Evolutionary conservation across 805 yeast genomes (phyloP).

Genomic region (Cyberlindnera subsufficiens): DNA sequence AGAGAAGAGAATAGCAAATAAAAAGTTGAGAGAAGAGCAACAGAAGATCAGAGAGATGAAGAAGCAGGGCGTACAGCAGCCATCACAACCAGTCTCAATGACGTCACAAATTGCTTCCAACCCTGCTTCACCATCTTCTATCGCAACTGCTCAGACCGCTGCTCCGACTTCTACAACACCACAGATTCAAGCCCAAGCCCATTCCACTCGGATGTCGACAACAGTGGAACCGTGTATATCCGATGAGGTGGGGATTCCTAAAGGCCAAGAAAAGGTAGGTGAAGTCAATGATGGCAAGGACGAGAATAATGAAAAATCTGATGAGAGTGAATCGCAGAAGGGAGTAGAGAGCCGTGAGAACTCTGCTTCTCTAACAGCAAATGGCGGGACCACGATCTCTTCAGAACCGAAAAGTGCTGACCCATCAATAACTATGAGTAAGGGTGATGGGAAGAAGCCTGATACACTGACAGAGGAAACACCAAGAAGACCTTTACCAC

Average conservation of each 20-base stretch:
- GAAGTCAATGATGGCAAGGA: background rate
- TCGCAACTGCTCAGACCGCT: no score
- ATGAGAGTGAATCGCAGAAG: background rate
- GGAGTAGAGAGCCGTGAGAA: background rate
- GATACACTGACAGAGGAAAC: background rate
- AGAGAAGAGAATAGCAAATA: slow-evolving; percentile 29
- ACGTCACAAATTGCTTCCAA: no score
- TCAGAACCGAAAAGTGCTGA: background rate
- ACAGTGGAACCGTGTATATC: no score
- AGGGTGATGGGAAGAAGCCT: background rate
- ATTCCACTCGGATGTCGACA: no score
- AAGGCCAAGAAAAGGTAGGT: background rate
- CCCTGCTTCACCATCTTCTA: no score
- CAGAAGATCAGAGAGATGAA: slow-evolving; percentile 15
- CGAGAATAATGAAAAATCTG: background rate
- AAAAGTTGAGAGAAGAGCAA: slow-evolving; percentile 28
- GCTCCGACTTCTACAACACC: no score
- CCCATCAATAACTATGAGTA: no score
- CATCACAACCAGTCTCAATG: background rate
- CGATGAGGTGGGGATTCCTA: background rate
- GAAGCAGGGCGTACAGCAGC: slow-evolving; percentile 2
- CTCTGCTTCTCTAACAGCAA: background rate
- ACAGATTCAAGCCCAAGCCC: no score
- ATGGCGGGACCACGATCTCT: background rate
- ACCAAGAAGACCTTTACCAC: slow-evolving; percentile 11